Percentiles rank a stretch among this genome's conserved stretches.
phyloP scores from a whole-genome alignment of 2,329 filamentous ascomycete genomes.

The Monosporascus sp. region DNA sequence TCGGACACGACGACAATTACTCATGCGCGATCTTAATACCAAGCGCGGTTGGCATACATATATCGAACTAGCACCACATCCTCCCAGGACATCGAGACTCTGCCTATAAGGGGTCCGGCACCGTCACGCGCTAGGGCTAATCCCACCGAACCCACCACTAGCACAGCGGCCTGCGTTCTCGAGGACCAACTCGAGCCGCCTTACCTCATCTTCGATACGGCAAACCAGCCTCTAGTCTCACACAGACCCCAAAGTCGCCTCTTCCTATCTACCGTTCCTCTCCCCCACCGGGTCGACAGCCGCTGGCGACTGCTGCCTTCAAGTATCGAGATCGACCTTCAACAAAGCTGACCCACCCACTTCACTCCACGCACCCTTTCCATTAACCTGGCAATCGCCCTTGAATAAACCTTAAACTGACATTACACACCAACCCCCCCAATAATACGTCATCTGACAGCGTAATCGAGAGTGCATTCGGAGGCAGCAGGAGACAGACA shows the following conservation, averaged over 20 bases:
- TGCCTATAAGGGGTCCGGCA: not conserved
- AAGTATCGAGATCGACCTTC: not conserved
- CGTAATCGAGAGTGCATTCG: not conserved
- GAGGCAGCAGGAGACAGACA: not conserved
- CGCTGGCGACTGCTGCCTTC: constrained; percentile 10
- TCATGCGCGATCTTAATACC: too few relatives aligned
- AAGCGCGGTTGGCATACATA: too few relatives aligned
- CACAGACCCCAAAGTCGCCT: constrained; percentile 1
- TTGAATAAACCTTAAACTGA: not conserved
- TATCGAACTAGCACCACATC: too few relatives aligned
- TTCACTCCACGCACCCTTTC: not conserved
- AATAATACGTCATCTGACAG: not conserved
- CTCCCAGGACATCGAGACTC: not conserved
- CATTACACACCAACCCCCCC: not conserved
- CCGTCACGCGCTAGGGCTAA: not conserved
- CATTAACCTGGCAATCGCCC: not conserved
- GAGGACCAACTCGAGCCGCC: not conserved
- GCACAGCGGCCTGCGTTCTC: too few relatives aligned
- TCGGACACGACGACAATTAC: not conserved
- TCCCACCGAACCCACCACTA: not conserved
- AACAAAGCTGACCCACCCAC: not conserved
- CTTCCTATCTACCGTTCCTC: constrained; percentile 2
- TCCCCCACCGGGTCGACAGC: constrained; percentile 8
- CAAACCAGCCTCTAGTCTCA: not conserved
- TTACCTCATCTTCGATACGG: not conserved